Evolutionary conservation across 805 yeast species (phyloP).

Genomic region (Hanseniaspora hatyaiensis): DNA sequence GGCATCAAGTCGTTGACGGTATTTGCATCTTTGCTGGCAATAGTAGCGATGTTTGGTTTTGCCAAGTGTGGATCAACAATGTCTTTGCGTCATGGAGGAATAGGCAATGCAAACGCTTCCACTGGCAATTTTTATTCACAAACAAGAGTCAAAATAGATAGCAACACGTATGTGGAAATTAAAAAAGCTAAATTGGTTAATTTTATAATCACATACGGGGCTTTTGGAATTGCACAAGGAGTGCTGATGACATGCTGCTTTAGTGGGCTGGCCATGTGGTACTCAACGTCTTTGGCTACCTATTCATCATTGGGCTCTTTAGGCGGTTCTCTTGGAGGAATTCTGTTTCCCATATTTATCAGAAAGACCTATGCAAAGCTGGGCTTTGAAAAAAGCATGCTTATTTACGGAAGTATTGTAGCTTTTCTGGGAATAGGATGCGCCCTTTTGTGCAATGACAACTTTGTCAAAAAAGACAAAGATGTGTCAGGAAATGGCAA

Average conservation of each 20-base stretch:
- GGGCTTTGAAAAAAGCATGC: constrained; percentile 34
- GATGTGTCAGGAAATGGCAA: too few relatives aligned
- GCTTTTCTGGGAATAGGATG: neutral
- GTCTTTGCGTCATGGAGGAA: neutral
- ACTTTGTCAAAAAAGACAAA: constrained; percentile 20
- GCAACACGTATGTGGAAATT: neutral
- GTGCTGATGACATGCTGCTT: constrained; percentile 36
- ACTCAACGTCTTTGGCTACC: constrained; percentile 33
- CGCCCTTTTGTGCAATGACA: neutral
- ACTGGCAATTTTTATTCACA: too few relatives aligned
- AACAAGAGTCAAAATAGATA: constrained; percentile 23
- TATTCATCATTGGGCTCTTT: constrained; percentile 38
- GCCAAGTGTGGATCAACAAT: constrained; percentile 29
- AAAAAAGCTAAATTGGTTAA: constrained; percentile 30
- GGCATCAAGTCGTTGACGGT: constrained; percentile 34
- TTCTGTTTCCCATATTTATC: constrained; percentile 38
- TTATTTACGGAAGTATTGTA: constrained; percentile 16
- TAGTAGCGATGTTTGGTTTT: constrained; percentile 35
- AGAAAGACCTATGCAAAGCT: constrained; percentile 32
- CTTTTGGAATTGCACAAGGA: constrained; percentile 36
- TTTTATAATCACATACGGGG: constrained; percentile 32
- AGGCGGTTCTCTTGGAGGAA: constrained; percentile 45
- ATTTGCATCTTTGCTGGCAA: constrained; percentile 31
- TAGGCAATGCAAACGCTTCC: neutral
- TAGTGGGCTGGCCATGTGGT: constrained; percentile 38